Evolutionary conservation across 257 asterid genomes (phyloP), one percentile per base, ranked within the genome.

Genomic region (Forsythia suspensa): DNA sequence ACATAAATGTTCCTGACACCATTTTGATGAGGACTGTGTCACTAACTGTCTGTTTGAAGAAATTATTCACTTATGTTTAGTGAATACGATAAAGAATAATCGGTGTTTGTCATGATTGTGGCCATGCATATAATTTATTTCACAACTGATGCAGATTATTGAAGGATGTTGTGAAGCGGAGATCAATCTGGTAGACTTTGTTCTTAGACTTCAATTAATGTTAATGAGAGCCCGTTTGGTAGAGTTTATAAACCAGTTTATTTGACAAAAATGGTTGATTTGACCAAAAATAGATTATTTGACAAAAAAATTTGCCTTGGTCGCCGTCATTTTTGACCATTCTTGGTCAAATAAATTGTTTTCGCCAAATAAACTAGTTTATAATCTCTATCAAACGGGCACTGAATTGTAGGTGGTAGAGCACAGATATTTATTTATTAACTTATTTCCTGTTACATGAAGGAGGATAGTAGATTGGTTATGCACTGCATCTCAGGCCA

Each of bases 401-500:
- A n/a, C n/a, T n/a, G n/a, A 57, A 82, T 66, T 77, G 41, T 52
- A 52, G 13, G 74, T 9, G 38, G 70, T 81, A 63, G 79, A 72
- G 71, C 63, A 70, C 59, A 67, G 71, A n/a, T n/a, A n/a, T 71
- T 51, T 76, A 29, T 40, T 71, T 71, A 51, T 36, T 77, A 57
- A 79, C 48, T 74, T 40, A 29, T 70, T 83, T 77, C 18, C 77
- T 67, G 70, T 80, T 77, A 34, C 80, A 43, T 88, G 86, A 85
- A 94, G 98, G 97, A 91, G 91, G 97, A 92, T 42, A 87, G 85
- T 79, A 88, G 88, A 69, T 76, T 94, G 88, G 84, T 91, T 73
- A 72, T 87, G 61, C 89, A 87, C 85, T 92, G 98, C 90, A 89
- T 94, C 82, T 83, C 95, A 46, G 98, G 96, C 79, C 97, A 94